Conservation (phyloP, 2,329 filamentous ascomycete species). For the Ceratocystiopsis minuta region DNA sequence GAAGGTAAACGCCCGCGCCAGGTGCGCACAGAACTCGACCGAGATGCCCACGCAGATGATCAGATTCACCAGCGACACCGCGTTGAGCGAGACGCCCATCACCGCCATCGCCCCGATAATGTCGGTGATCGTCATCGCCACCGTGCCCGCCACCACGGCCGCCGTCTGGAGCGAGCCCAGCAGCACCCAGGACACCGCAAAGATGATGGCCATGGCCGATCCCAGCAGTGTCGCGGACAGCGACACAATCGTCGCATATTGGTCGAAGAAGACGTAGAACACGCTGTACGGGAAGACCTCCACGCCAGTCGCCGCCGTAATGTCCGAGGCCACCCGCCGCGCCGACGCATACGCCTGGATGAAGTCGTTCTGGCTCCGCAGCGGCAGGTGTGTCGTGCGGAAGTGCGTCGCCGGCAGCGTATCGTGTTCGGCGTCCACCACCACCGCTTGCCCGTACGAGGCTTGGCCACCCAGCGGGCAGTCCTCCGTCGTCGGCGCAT, state of each 20-base stretch:
- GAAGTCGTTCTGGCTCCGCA: slow-evolving; percentile 80
- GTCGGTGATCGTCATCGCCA: slow-evolving; percentile 84
- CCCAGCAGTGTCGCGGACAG: slow-evolving; percentile 66
- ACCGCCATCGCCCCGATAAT: slow-evolving; percentile 92
- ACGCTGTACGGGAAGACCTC: slow-evolving; percentile 93
- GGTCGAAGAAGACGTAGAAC: slow-evolving; percentile 98
- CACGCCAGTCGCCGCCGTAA: slow-evolving; percentile 52
- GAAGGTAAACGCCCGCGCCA: slow-evolving; percentile 91
- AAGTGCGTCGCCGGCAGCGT: slow-evolving; percentile 77
- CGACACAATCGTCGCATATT: slow-evolving; percentile 71
- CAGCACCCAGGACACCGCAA: slow-evolving; percentile 59
- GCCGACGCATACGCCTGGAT: slow-evolving; percentile 81
- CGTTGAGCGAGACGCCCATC: slow-evolving; percentile 77
- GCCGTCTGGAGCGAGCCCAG: slow-evolving; percentile 73
- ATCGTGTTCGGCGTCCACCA: slow-evolving; percentile 48
- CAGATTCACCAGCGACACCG: slow-evolving; percentile 85
- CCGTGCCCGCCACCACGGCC: slow-evolving; percentile 65
- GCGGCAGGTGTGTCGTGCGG: slow-evolving; percentile 70
- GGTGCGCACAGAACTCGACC: slow-evolving; percentile 94
- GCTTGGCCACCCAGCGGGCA: slow-evolving; percentile 83
- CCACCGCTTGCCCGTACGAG: slow-evolving; percentile 68
- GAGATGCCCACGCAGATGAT: slow-evolving; percentile 94
- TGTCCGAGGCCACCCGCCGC: slow-evolving; percentile 65
- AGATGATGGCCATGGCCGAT: slow-evolving; percentile 70
- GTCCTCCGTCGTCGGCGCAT: slow-evolving; percentile 58